phyloP scores from a whole-genome alignment of 495 filamentous ascomycete species.

The Oleoguttula mirabilis region DNA sequence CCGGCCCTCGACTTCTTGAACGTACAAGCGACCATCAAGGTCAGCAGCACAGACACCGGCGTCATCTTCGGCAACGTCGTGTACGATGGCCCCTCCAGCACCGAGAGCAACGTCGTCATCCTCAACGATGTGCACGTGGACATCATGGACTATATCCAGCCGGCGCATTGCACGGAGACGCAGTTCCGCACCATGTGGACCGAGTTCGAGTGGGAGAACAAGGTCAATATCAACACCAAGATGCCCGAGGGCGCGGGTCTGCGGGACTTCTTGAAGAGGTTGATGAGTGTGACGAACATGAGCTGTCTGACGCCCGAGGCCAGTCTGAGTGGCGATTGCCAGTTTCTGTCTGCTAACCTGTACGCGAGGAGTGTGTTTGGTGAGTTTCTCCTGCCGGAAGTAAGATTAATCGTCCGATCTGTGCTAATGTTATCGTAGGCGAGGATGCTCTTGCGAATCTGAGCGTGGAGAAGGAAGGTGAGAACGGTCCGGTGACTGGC shows the following conservation, averaged over 20 bases:
- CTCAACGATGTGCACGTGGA: slow-evolving; percentile 98
- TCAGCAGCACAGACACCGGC: slow-evolving; percentile 94
- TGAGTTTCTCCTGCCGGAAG: too few relatives aligned
- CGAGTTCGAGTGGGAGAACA: slow-evolving; percentile 99
- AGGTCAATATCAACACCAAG: slow-evolving; percentile 98
- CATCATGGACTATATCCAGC: slow-evolving; percentile 99
- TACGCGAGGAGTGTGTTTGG: slow-evolving; percentile 98
- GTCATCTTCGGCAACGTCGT: slow-evolving; percentile 99
- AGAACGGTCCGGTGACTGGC: slow-evolving; percentile 91
- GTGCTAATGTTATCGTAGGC: too few relatives aligned
- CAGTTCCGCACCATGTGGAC: slow-evolving; percentile 99
- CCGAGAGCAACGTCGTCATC: slow-evolving; percentile 94
- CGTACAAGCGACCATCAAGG: slow-evolving; percentile 97
- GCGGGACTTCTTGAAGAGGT: slow-evolving; percentile 81
- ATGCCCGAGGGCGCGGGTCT: slow-evolving; percentile 55
- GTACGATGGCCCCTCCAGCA: slow-evolving; percentile 90
- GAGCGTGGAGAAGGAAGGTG: slow-evolving; percentile 95
- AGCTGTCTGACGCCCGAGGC: slow-evolving; percentile 93
- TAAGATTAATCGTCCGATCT: too few relatives aligned
- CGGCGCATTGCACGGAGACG: slow-evolving; percentile 90
- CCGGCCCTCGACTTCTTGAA: slow-evolving; percentile 94
- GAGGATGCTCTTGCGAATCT: slow-evolving; percentile 98
- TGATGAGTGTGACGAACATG: slow-evolving; percentile 99
- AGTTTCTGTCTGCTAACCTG: slow-evolving; percentile 93
- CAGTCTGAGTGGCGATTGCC: slow-evolving; percentile 91